Base-by-base conservation (phyloP, 192 early-diverging fungal species). In the Podochytrium sp. region DNA sequence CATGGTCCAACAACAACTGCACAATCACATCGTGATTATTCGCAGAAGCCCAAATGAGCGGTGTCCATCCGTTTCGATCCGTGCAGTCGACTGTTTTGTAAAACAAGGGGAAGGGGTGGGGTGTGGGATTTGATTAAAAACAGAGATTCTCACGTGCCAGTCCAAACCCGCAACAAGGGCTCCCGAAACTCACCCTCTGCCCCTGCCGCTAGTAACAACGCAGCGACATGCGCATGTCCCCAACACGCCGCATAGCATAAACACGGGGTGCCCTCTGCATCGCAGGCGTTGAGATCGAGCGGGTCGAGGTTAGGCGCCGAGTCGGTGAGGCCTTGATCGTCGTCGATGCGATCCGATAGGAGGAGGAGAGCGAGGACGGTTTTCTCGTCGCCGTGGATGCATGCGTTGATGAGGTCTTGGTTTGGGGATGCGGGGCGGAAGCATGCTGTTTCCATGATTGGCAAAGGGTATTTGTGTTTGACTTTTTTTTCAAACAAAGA, bases 1-100 rank as follows among this genome's bases (percentile, higher is more conserved):
- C 93, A 57, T 86, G 75, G 63, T 91, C 92, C 59, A 98, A 78
- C 34, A 98, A 86, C 5, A 94, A 73, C 62, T 87, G 82, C 23
- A 92, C 90, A 23, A 92, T 83, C 20, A 82, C 79, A 42, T 85
- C 79, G 81, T 94, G 89, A 78, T 91, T 90, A 81, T 93, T 96
- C 68, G 91, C 90, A 30, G 91, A 91, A 0, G 96, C 94, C 96
- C 96, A 98, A 83, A 96, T 91, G 18, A 98, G 85, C 20, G 96
- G 88, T 7, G 95, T 94, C 96, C 96, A 98, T n/a, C 96, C 95
- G 56, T 88, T 60, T 79, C 41, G 27, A 12, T 47, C 10, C 43
- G 20, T 47, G 7, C 10, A n/a, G n/a, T n/a, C n/a, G n/a, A n/a
- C 7, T 23, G 56, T 58, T 63, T 63, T 12, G 29, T 23, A 16